Evolutionary conservation across 2,329 filamentous ascomycete species (phyloP).

Genomic region (Calonectria pteridis): DNA sequence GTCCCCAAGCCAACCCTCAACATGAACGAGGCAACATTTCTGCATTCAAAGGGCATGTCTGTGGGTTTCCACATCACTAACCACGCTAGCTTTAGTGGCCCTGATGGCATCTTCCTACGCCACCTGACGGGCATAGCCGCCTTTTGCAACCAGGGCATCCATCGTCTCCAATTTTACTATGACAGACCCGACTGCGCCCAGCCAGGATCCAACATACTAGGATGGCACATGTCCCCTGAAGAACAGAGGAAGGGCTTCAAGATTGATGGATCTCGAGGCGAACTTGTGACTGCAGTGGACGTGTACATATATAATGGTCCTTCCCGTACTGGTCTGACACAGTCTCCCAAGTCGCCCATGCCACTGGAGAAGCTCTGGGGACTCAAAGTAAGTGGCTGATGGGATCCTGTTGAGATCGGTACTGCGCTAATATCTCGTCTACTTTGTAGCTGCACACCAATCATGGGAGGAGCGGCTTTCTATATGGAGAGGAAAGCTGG

Average conservation of each 20-base stretch:
- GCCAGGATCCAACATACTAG: background rate
- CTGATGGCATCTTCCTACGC: background rate
- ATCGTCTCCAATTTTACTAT: background rate
- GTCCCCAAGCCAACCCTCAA: background rate
- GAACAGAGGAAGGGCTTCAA: background rate
- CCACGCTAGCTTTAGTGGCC: background rate
- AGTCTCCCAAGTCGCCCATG: background rate
- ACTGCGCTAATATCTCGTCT: background rate
- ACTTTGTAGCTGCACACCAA: constrained; percentile 6
- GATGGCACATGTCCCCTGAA: background rate
- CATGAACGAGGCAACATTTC: background rate
- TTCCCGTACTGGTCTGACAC: background rate
- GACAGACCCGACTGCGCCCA: background rate
- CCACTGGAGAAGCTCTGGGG: background rate
- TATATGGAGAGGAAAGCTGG: background rate
- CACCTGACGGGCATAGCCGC: background rate
- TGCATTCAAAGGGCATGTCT: background rate
- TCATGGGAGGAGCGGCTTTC: background rate
- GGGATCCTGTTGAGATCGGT: background rate
- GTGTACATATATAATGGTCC: background rate
- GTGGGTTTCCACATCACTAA: background rate
- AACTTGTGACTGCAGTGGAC: background rate
- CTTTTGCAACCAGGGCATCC: background rate
- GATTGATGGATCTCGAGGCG: background rate
- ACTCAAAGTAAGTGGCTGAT: background rate